phyloP scores from a whole-genome alignment of 257 asterid genomes.

The Knoxia roxburghii region DNA sequence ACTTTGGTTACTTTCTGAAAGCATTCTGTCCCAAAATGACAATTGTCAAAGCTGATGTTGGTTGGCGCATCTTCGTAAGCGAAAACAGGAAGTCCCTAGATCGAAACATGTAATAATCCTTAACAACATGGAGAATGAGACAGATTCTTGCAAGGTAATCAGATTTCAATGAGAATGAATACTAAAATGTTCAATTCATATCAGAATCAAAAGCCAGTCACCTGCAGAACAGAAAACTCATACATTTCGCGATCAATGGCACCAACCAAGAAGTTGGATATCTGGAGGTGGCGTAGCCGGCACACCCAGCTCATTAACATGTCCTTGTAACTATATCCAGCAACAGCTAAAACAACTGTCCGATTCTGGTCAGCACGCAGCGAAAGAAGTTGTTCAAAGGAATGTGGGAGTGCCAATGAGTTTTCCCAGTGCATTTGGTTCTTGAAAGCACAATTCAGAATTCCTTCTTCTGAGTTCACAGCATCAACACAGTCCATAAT shows the following conservation, averaged over 20 bases:
- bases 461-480: slow-evolving; percentile 31
- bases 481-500: slow-evolving; percentile 41
- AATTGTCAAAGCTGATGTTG: slow-evolving; percentile 73
- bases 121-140: slow-evolving; percentile 1
- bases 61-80: slow-evolving; percentile 54
- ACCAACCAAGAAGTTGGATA: slow-evolving; percentile 63
- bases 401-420: slow-evolving; percentile 41
- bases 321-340: slow-evolving; percentile 84
- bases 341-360: slow-evolving; percentile 73
- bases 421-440: slow-evolving; percentile 21
- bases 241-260: slow-evolving; percentile 76
- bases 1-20: slow-evolving; percentile 89
- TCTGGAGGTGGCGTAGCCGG: slow-evolving; percentile 54
- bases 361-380: slow-evolving; percentile 57
- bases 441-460: slow-evolving; percentile 32
- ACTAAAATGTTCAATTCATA: background rate
- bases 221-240: slow-evolving; percentile 78
- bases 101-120: slow-evolving; percentile 13
- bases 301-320: slow-evolving; percentile 98
- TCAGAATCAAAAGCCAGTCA: slow-evolving; percentile 17
- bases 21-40: slow-evolving; percentile 95
- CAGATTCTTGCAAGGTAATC: background rate
- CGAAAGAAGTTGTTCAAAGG: slow-evolving; percentile 54
- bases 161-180: background rate
- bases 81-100: slow-evolving; percentile 81